Conservation (phyloP, 768 basidiomycete species). For the Candolleomyces eurysporus region DNA sequence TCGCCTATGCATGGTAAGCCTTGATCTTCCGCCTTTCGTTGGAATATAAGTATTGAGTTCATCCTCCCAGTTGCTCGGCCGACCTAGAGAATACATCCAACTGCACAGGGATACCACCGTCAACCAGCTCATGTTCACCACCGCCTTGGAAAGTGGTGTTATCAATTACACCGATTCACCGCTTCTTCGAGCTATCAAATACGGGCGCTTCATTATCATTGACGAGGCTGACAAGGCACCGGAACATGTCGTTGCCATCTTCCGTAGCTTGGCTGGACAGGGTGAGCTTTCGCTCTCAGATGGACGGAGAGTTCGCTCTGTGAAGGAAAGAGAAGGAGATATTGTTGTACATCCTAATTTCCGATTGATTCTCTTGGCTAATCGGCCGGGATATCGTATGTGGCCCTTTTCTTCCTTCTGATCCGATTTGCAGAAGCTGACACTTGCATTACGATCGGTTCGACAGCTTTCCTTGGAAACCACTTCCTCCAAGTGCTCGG, state of each 20-base stretch:
- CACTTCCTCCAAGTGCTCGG: conserved; percentile 72
- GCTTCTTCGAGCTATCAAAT: conserved; percentile 58
- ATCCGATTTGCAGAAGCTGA: neutral
- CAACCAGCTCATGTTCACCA: conserved; percentile 69
- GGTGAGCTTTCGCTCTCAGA: conserved; percentile 63
- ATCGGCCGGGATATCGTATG: conserved; percentile 69
- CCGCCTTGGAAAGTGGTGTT: conserved; percentile 53
- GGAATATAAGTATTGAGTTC: too few relatives aligned
- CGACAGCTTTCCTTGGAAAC: conserved; percentile 65
- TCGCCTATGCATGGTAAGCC: conserved; percentile 53
- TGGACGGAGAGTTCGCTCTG: conserved; percentile 52
- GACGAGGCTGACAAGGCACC: conserved; percentile 76
- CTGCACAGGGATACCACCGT: conserved; percentile 71
- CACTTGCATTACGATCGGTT: neutral
- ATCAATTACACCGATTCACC: conserved; percentile 66
- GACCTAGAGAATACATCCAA: conserved; percentile 69
- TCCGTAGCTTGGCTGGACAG: conserved; percentile 66
- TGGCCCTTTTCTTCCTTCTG: neutral
- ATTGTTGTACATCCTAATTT: conserved; percentile 64
- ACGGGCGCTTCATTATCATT: conserved; percentile 64
- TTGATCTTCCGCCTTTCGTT: too few relatives aligned
- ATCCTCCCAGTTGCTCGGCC: conserved; percentile 46
- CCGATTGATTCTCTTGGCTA: conserved; percentile 61
- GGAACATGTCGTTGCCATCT: conserved; percentile 70
- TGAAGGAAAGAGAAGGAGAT: conserved; percentile 47